Percentiles rank a stretch among this genome's conserved stretches.
Evolutionary conservation across 1,139 yeast genomes (phyloP).

Genomic region (Nakaseomyces kungkrabaensis): DNA sequence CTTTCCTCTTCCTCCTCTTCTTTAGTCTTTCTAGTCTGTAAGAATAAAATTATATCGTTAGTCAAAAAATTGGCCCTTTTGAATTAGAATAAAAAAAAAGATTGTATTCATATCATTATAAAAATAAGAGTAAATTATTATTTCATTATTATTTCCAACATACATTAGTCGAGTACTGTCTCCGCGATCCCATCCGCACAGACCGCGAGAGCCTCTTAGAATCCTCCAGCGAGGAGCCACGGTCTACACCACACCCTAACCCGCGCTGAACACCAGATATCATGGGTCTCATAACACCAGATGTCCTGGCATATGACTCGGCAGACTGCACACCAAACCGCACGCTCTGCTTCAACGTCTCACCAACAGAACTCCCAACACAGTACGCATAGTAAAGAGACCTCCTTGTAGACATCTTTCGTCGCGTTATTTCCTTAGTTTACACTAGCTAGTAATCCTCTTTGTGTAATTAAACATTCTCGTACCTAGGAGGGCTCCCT

Average conservation of each 20-base stretch:
- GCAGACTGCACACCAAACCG: conserved; percentile 18
- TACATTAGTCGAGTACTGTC: conserved; percentile 2
- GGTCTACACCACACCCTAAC: conserved; percentile 6
- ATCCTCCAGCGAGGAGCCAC: conserved; percentile 26
- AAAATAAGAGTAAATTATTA: neutral
- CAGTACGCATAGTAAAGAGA: conserved; percentile 20
- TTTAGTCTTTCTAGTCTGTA: conserved; percentile 1
- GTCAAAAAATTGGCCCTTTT: too few species aligned
- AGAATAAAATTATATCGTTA: too few species aligned
- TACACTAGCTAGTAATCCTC: too few species aligned
- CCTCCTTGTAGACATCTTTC: neutral
- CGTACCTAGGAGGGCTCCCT: too few species aligned
- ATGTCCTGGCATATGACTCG: conserved; percentile 19
- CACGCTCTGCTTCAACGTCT: conserved; percentile 16
- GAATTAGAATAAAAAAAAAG: too few species aligned
- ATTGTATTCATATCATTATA: too few species aligned
- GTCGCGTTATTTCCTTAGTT: neutral
- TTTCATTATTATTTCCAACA: neutral
- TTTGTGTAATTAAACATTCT: too few species aligned
- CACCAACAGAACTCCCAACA: conserved; percentile 16
- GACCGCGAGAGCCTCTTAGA: conserved; percentile 21
- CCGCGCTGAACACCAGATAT: conserved; percentile 13
- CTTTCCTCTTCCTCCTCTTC: conserved; percentile 4
- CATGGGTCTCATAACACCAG: conserved; percentile 21
- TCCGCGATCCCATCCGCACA: conserved; percentile 5